Evolutionary conservation across 192 early-diverging fungal genomes (phyloP).

Genomic region (Chytriomyces sp.): DNA sequence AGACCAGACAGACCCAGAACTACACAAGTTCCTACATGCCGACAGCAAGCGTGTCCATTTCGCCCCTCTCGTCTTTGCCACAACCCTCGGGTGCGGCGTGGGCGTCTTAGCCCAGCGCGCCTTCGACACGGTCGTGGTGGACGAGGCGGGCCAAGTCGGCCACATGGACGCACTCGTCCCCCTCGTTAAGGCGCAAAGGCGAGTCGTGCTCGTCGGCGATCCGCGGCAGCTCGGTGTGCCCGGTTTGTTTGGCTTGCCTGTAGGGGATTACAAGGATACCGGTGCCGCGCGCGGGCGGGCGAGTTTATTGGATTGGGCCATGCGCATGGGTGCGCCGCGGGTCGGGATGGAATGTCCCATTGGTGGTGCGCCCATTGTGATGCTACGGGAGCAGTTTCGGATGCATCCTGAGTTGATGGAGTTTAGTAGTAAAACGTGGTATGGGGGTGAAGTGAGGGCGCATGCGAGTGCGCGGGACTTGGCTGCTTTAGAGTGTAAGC

Average conservation of each 20-base stretch:
- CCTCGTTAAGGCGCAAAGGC: neutral
- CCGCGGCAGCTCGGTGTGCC: neutral
- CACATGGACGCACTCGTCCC: neutral
- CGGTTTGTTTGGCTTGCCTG: neutral
- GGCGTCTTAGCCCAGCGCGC: neutral
- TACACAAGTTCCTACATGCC: neutral
- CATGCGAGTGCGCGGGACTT: neutral
- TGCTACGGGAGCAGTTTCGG: constrained; percentile 9
- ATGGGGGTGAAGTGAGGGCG: neutral
- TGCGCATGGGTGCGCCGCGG: neutral
- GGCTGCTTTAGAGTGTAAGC: neutral
- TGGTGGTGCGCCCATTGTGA: neutral
- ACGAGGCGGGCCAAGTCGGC: neutral
- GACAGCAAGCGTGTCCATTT: neutral
- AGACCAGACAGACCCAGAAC: neutral
- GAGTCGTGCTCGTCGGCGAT: constrained; percentile 1
- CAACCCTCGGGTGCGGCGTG: neutral
- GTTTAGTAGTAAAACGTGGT: neutral
- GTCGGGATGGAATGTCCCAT: neutral
- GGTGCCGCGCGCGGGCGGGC: neutral
- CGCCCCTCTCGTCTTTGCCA: neutral
- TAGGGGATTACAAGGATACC: neutral
- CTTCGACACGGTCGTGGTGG: constrained; percentile 12
- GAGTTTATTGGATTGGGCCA: neutral
- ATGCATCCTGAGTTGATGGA: neutral